Conservation (phyloP, 768 basidiomycete genomes). For the Calocybe indica region DNA sequence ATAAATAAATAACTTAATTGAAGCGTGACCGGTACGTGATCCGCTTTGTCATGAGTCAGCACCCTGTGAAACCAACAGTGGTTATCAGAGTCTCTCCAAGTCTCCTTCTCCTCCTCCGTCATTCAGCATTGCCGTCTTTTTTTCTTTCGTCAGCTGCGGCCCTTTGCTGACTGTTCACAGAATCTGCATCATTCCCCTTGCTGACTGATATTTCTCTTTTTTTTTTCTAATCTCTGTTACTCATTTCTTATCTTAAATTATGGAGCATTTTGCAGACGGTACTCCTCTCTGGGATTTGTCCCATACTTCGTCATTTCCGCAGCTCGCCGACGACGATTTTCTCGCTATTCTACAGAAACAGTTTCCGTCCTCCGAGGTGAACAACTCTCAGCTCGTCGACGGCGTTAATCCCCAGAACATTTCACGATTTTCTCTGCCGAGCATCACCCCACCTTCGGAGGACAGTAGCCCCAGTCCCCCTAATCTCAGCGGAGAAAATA, state of each 20-base stretch:
- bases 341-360: slow-evolving; percentile 74
- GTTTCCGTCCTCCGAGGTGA: slow-evolving; percentile 33
- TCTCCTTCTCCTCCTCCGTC: slow-evolving; percentile 4
- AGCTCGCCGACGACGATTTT: slow-evolving; percentile 71
- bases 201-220: slow-evolving; percentile 3
- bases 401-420: slow-evolving; percentile 59
- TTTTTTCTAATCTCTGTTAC: background rate
- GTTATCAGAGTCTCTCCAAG: slow-evolving; percentile 1
- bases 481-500: slow-evolving; percentile 31
- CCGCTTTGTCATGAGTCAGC: slow-evolving; percentile 13
- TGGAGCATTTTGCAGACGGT: slow-evolving; percentile 45
- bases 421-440: slow-evolving; percentile 41
- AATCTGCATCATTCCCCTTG: background rate
- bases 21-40: slow-evolving; percentile 7
- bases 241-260: slow-evolving; percentile 12
- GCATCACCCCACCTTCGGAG: slow-evolving; percentile 59
- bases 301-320: slow-evolving; percentile 51
- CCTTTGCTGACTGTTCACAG: too few species aligned
- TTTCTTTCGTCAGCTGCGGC: too few species aligned
- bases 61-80: slow-evolving; percentile 3
- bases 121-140: background rate
- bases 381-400: slow-evolving; percentile 23
- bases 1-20: slow-evolving; percentile 5
- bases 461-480: slow-evolving; percentile 79
- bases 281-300: slow-evolving; percentile 65